Base-by-base conservation (phyloP, 345 rosid species). In the Corchorus capsularis region DNA sequence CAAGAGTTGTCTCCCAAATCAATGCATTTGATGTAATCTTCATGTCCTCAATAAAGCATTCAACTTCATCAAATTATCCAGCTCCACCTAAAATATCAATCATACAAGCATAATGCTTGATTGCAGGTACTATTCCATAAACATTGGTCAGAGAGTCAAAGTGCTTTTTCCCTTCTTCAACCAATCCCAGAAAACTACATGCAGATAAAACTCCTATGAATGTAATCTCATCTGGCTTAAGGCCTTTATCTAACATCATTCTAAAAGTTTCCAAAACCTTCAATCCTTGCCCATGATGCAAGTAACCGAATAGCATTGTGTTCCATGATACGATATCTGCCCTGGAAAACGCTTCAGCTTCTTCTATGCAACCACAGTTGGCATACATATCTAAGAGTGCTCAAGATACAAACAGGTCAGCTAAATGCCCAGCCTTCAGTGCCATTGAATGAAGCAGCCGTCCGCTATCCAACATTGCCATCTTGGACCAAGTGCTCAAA, bases 281-380 rank as follows among this genome's bases (percentile, higher is more conserved):
- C 74, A 69, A 37, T 74, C 83, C 85, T 34, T 63, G 65, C 14
- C 89, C 83, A 71, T 77, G 78, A 45, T 72, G 75, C 34, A 81
- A 78, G 77, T 84, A 84, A 15, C 74, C 82, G 60, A 65, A 64
- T 57, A 81, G 73, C 47, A 84, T 82, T 19, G 81, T 75, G 78
- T 84, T 87, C 87, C 87, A 84, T n/a, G 81, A 81, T 41, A 77
- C 76, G 19, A 56, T 52, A 69, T 79, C 80, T 37, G 69, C 83
- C 81, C 66, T 57, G 72, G 60, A 84, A 86, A 73, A 76, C 76
- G 82, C 73, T 60, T 81, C 83, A 32, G 86, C 82, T 65, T 87
- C 87, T 62, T 77, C 83, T 39, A 87, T 69, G 82, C 83, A 84
- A 13, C 79, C 79, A 57, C 85, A 83, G 74, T 84, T 84, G 27